A percentile compares a stretch with the other conserved stretches of the same genome.
These are phyloP conservation scores for Symmetrospora coprosmae DNA, from an alignment of 768 basidiomycete species.

Conservation along the genomic window DNA sequence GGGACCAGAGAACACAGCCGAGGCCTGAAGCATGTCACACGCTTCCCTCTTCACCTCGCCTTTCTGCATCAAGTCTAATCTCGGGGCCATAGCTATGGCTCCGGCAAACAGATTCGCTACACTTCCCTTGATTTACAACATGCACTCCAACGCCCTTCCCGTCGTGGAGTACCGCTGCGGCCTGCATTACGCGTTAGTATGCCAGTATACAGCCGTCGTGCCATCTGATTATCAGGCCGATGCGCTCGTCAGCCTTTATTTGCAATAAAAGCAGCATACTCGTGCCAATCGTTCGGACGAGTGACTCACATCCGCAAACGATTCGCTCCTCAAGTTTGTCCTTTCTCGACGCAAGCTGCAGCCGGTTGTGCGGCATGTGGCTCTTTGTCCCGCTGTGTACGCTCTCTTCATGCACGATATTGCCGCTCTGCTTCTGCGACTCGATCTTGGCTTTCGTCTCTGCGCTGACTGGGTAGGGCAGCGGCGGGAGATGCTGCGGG, in stretches of 20 bases:
- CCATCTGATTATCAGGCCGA: slow-evolving; percentile 36
- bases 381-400: slow-evolving; percentile 35
- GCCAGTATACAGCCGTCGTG: slow-evolving; percentile 38
- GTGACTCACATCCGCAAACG: neutral
- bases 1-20: no score
- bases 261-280: neutral
- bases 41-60: no score
- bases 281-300: neutral
- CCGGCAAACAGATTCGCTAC: no score
- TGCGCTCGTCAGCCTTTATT: slow-evolving; percentile 30
- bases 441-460: neutral
- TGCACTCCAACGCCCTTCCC: no score
- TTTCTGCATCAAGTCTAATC: no score
- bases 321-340: slow-evolving; percentile 17
- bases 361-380: slow-evolving; percentile 38
- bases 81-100: no score
- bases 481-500: slow-evolving; percentile 39
- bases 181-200: slow-evolving; percentile 29
- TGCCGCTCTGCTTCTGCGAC: neutral
- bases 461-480: slow-evolving; percentile 24
- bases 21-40: no score
- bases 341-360: slow-evolving; percentile 34
- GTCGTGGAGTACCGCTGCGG: no score
- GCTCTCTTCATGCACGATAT: slow-evolving; percentile 24
- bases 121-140: no score